These are phyloP conservation scores for Margaritispora aquatica DNA, from an alignment of 495 filamentous ascomycete species.

Conservation along the genomic window DNA sequence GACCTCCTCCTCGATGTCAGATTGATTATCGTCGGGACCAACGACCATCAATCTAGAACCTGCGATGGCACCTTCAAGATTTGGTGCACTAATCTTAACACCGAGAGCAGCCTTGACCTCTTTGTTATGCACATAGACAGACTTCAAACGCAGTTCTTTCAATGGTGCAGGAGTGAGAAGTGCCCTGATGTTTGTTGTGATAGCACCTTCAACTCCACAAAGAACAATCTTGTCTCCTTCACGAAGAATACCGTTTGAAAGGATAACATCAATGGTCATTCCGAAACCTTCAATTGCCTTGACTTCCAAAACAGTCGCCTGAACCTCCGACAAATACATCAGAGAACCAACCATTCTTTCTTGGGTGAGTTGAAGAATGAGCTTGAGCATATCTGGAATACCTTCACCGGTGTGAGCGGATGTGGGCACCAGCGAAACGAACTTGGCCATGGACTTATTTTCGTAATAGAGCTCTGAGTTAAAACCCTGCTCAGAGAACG, in stretches of 20 bases:
- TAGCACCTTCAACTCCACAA: conserved; percentile 91
- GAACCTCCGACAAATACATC: conserved; percentile 97
- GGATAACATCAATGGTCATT: conserved; percentile 96
- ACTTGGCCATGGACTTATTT: conserved; percentile 93
- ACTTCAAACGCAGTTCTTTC: conserved; percentile 90
- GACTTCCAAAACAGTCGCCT: conserved; percentile 97
- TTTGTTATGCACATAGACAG: conserved; percentile 96
- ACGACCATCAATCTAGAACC: conserved; percentile 92
- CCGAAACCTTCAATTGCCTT: conserved; percentile 98
- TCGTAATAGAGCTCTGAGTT: conserved; percentile 96
- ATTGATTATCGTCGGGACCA: conserved; percentile 92
- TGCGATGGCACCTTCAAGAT: conserved; percentile 93
- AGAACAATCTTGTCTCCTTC: conserved; percentile 94
- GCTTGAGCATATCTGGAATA: conserved; percentile 98
- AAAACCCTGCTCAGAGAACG: conserved; percentile 93
- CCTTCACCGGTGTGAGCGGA: conserved; percentile 97
- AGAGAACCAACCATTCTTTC: conserved; percentile 96
- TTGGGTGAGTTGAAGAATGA: conserved; percentile 85
- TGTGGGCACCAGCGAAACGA: conserved; percentile 92
- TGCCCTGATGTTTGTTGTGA: conserved; percentile 93
- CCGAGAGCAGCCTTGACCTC: conserved; percentile 97
- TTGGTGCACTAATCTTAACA: conserved; percentile 97
- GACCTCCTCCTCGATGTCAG: conserved; percentile 93
- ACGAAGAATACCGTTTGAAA: conserved; percentile 90
- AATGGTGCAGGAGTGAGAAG: conserved; percentile 90